Evolutionary conservation across 2,329 filamentous ascomycete species (phyloP).

Genomic region (Fusarium burgessii): DNA sequence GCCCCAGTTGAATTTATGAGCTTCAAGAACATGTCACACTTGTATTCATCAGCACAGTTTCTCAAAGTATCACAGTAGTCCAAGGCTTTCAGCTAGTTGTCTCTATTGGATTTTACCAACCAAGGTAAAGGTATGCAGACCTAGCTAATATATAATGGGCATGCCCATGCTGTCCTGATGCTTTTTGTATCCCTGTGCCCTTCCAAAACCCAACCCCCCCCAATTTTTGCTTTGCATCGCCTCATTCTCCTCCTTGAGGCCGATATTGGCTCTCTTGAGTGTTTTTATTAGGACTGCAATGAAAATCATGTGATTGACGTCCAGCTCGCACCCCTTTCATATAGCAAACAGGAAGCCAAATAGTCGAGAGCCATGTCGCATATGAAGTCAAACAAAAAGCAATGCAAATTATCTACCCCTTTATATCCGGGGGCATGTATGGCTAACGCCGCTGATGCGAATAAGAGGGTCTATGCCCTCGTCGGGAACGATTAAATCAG

Average conservation of each 20-base stretch:
- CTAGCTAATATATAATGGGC: constrained; percentile 15
- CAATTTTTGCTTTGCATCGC: not conserved
- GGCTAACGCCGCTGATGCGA: constrained; percentile 40
- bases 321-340: not conserved
- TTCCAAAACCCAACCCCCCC: constrained; percentile 15
- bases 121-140: constrained; percentile 13
- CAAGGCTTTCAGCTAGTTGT: not conserved
- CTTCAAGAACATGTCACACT: not conserved
- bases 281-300: not conserved
- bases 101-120: constrained; percentile 10
- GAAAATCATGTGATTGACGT: not conserved
- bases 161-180: not conserved
- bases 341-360: constrained; percentile 18
- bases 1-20: not conserved
- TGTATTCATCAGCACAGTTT: not conserved
- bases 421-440: constrained; percentile 17
- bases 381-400: constrained; percentile 4
- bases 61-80: not conserved
- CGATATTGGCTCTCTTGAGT: constrained; percentile 1
- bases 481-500: constrained; percentile 16
- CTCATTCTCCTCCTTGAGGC: constrained; percentile 5
- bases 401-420: constrained; percentile 20
- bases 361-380: constrained; percentile 1
- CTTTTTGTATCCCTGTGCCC: constrained; percentile 9
- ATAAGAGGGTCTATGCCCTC: constrained; percentile 20